Evolutionary conservation across 805 yeast genomes (phyloP), one percentile per base, ranked within the genome.

Genomic region (Yarrowia phangngaensis): DNA sequence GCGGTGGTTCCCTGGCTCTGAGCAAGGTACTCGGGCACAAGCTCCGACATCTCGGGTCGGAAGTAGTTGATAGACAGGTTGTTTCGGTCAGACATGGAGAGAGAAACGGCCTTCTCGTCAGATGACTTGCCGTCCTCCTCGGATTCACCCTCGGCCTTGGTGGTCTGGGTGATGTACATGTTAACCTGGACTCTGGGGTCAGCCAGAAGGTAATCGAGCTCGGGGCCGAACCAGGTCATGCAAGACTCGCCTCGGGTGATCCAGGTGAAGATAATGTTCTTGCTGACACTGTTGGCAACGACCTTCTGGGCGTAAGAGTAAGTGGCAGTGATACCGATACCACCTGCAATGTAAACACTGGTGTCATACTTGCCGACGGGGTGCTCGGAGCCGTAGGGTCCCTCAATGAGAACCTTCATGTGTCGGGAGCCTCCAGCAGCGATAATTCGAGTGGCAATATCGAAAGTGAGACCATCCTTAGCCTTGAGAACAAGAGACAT

Each of bases 241-340:
- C 79, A 70, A 31, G 64, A 65, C 52, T 69, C 64, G 22, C 76
- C 74, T 53, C 80, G 70, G 6, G 82, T 68, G 11, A 73, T 70
- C 92, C 94, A 84, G 20, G 75, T 62, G 38, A 84, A 68, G 52
- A 74, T 73, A 24, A 71, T 67, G 33, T 64, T 62, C 28, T 50
- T 38, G 13, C 28, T 55, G 20, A 70, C 53, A 36, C 69, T 67
- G 26, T 66, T 54, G 1, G 30, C 17, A 4, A 26, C 20, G 14
- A 29, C 32, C 7, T 2, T 55, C 27, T 22, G 55, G 6, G 73
- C 79, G 50, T 74, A 68, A 6, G 76, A 64, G 52, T 73, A 73
- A 13, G 75, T 70, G 1, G 79, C 84, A 0, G 90, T 80, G 45
- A 84, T 68, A 46, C 92, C 92, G 49, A 78, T 78, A 20, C 92